Base-by-base conservation (phyloP, 805 yeast genomes). In the Pachysolen tannophilus region DNA sequence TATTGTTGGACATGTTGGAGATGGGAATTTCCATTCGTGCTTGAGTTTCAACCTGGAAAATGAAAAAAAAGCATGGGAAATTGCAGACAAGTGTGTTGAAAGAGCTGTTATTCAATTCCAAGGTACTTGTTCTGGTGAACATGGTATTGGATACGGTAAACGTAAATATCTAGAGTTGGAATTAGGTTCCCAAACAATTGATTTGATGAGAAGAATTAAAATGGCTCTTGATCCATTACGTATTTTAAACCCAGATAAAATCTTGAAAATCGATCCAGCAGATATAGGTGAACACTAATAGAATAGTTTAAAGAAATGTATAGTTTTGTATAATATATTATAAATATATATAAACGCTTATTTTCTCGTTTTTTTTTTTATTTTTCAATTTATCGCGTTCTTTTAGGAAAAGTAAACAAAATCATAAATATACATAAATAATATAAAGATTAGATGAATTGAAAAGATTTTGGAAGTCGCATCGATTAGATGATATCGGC, bases 91-190 rank as follows among this genome's bases (percentile, higher is more conserved):
- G 33, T 50, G 52, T 50, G 55, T 53, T 1, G 43, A 52, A 38
- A 33, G 58, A 26, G 56, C 58, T 8, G 43, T 53, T 14, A 39
- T 46, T 17, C 55, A 53, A 37, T 68, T 72, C 28, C 85, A 79
- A 38, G 87, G 88, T 3, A 80, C 87, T 3, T 74, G 82, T 44
- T 77, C 83, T 3, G 88, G 87, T 28, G 88, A 80, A 45, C 88
- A 80, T 47, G 88, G 87, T 17, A 69, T 80, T 20, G 88, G 87
- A 9, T 66, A 73, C 34, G 84, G 84, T 15, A 80, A 80, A 47
- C 56, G 82, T 39, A 61, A 63, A 20, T 77, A 61, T 43, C 53
- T 80, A 18, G 49, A 63, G 17, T 54, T 61, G 39, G 88, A 80
- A 50, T 56, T 80, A 24, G 86, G 85, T 2, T 63, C 65, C 6